Evolutionary conservation across 345 rosid genomes (phyloP).

Genomic region (Salix koriyanagi): DNA sequence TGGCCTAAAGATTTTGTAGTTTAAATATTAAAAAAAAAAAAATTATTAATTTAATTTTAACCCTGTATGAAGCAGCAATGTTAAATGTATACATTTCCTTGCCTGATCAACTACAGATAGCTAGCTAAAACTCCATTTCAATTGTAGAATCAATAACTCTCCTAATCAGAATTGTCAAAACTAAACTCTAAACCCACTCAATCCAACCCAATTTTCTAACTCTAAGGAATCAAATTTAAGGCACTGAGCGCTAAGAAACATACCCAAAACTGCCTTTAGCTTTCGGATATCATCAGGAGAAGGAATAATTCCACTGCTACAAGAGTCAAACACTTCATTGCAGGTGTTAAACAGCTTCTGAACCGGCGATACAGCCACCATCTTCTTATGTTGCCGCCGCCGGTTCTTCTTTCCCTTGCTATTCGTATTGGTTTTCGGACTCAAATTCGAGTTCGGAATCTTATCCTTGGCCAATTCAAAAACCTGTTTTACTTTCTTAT

Average conservation of each 20-base stretch:
- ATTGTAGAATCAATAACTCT: background rate
- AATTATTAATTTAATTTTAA: background rate
- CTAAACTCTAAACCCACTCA: background rate
- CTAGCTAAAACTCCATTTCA: background rate
- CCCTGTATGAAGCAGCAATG: background rate
- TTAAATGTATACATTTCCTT: background rate
- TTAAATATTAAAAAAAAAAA: background rate
- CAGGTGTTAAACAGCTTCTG: slow-evolving; percentile 72
- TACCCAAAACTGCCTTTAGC: slow-evolving; percentile 72
- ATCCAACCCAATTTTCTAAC: background rate
- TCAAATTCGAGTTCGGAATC: slow-evolving; percentile 9
- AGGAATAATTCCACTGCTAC: slow-evolving; percentile 57
- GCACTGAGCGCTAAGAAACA: slow-evolving; percentile 5
- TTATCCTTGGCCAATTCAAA: slow-evolving; percentile 36
- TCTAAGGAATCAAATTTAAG: background rate
- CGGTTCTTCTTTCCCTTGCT: slow-evolving; percentile 36
- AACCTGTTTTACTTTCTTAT: slow-evolving; percentile 35
- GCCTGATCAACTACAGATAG: background rate
- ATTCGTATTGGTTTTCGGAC: slow-evolving; percentile 12
- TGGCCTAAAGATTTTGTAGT: background rate
- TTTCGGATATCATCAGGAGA: slow-evolving; percentile 50
- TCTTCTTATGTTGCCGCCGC: slow-evolving; percentile 28
- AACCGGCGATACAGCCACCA: slow-evolving; percentile 27
- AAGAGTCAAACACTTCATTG: slow-evolving; percentile 54
- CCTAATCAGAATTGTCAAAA: background rate